These are phyloP conservation scores for Oryza glumipatula DNA, from an alignment of 176 grass and related monocot species.

Conservation along the genomic window DNA sequence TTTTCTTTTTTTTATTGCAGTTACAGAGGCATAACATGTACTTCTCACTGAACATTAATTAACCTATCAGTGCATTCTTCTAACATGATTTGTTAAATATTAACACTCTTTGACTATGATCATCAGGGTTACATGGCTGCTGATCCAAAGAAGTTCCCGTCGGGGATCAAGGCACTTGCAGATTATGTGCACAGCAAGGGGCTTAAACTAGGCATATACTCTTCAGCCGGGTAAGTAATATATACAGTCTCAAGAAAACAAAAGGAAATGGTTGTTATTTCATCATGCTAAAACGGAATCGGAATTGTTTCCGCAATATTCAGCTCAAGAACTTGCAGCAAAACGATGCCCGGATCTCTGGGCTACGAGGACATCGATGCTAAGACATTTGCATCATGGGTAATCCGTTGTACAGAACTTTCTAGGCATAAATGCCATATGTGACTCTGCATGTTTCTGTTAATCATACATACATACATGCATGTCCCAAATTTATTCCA, in stretches of 20 bases:
- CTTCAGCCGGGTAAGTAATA: constrained; percentile 59
- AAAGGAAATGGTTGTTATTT: not conserved
- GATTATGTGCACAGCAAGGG: constrained; percentile 82
- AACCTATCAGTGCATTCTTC: not conserved
- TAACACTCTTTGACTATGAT: not conserved
- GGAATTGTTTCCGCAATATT: constrained; percentile 13
- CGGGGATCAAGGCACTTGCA: constrained; percentile 73
- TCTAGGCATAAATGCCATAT: not conserved
- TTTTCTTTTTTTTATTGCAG: not conserved
- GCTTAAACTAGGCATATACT: constrained; percentile 67
- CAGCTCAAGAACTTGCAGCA: constrained; percentile 67
- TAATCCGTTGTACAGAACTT: not conserved
- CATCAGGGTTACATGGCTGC: constrained; percentile 54
- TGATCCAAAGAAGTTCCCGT: constrained; percentile 60
- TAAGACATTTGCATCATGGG: constrained; percentile 80
- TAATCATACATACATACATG: no score
- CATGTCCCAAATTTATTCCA: not conserved
- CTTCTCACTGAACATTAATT: not conserved
- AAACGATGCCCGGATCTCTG: constrained; percentile 69
- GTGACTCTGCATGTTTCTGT: no score
- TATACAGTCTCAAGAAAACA: not conserved
- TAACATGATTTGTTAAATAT: not conserved
- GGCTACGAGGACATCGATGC: constrained; percentile 67
- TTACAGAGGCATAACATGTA: not conserved
- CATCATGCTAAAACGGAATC: not conserved